These are phyloP conservation scores for Aureobasidium sp. DNA, from an alignment of 2,329 filamentous ascomycete genomes.

Conservation along the genomic window DNA sequence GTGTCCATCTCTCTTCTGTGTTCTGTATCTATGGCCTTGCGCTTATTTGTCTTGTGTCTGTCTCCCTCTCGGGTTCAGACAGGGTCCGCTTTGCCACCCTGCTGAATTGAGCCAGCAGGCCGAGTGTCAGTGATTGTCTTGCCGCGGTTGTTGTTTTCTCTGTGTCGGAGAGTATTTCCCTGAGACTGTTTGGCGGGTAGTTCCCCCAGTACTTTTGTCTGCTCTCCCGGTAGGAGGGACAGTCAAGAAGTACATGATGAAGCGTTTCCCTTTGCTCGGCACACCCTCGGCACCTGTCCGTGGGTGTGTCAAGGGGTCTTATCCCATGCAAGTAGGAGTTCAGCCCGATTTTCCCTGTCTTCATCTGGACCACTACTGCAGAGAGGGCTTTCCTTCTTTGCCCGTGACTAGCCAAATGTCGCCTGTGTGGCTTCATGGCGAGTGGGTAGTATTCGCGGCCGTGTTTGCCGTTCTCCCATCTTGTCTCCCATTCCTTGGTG, in stretches of 20 bases:
- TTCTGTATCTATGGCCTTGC: neutral
- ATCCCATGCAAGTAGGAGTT: slow-evolving; percentile 8
- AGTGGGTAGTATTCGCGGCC: neutral
- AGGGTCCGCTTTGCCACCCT: neutral
- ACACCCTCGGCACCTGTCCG: neutral
- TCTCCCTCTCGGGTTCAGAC: neutral
- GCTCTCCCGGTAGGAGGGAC: neutral
- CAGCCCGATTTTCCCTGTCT: neutral
- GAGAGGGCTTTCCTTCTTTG: neutral
- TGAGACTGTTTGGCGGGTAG: neutral
- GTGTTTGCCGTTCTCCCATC: neutral
- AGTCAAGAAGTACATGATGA: neutral
- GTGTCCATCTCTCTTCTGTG: neutral
- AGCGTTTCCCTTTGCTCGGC: neutral
- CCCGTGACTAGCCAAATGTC: neutral
- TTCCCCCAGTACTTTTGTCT: neutral
- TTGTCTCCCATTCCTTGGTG: neutral
- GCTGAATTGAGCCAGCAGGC: neutral
- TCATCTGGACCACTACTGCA: neutral
- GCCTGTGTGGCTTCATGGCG: neutral
- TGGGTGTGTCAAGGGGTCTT: neutral
- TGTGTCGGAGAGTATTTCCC: neutral
- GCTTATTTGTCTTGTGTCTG: neutral
- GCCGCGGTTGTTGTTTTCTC: neutral
- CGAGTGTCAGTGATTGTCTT: neutral